Conservation (phyloP, 1,284 basidiomycete species). For the Pisolithus thermaeus region DNA sequence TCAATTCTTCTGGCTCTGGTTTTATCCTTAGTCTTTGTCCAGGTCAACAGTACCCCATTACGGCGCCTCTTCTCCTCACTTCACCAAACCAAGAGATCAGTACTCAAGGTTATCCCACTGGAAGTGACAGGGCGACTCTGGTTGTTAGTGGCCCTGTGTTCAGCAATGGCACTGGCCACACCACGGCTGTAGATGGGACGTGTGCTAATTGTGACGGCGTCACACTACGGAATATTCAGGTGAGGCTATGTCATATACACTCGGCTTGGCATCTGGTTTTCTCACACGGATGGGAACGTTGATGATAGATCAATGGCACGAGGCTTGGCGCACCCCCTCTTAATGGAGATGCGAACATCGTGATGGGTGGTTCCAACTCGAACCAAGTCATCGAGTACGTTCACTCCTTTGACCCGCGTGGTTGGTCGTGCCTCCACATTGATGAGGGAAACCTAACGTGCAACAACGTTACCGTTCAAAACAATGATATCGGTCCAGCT, state of each 20-base stretch:
- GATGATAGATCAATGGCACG: constrained; percentile 57
- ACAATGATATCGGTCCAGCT: constrained; percentile 78
- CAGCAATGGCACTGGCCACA: constrained; percentile 56
- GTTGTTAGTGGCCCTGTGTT: constrained; percentile 50
- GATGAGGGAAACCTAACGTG: constrained; percentile 64
- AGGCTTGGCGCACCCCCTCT: constrained; percentile 46
- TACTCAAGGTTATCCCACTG: constrained; percentile 67
- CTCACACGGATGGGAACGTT: constrained; percentile 14
- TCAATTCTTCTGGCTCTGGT: constrained; percentile 59
- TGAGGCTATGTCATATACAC: constrained; percentile 20
- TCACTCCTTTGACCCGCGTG: constrained; percentile 60
- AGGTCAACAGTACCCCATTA: constrained; percentile 52
- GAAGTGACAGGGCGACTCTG: constrained; percentile 45
- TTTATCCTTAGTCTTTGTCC: constrained; percentile 65
- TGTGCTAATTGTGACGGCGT: constrained; percentile 53
- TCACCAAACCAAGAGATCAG: constrained; percentile 71
- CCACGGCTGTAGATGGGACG: constrained; percentile 65
- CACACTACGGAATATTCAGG: constrained; percentile 68
- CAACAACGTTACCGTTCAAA: constrained; percentile 58
- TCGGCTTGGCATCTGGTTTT: constrained; percentile 21
- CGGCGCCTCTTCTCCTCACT: constrained; percentile 59
- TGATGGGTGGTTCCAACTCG: constrained; percentile 68
- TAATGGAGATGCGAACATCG: constrained; percentile 67
- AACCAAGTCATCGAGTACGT: constrained; percentile 68
- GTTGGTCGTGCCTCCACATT: constrained; percentile 73